Conservation (phyloP, 306 rosid genomes). For the Cucurbita maxima region DNA sequence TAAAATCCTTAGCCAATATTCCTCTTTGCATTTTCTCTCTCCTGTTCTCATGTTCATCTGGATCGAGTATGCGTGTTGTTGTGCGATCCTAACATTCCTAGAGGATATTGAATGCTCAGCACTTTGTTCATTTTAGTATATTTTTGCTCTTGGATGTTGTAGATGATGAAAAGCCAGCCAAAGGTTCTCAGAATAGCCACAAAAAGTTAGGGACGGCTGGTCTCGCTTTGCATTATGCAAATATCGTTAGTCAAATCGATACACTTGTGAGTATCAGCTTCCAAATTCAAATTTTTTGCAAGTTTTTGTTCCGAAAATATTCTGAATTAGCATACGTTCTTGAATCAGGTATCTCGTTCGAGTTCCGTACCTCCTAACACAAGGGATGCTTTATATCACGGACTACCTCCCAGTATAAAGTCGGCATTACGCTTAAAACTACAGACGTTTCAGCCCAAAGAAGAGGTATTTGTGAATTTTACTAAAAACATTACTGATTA, state of each 20-base stretch:
- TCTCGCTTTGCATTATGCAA: constrained; percentile 95
- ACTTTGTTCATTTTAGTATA: neutral
- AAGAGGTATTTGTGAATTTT: constrained; percentile 43
- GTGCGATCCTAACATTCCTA: too few relatives aligned
- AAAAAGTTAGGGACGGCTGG: constrained; percentile 84
- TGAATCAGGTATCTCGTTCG: constrained; percentile 76
- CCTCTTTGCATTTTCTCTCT: too few relatives aligned
- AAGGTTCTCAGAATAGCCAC: constrained; percentile 41
- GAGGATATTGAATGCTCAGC: neutral
- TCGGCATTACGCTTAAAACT: constrained; percentile 66
- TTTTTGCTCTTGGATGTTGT: constrained; percentile 19
- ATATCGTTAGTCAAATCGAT: constrained; percentile 78
- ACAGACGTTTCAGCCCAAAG: constrained; percentile 72
- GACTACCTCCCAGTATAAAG: constrained; percentile 81
- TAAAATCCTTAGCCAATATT: too few relatives aligned
- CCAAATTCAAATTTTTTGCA: neutral
- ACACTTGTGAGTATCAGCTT: constrained; percentile 56
- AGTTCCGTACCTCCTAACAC: constrained; percentile 93
- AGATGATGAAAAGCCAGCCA: constrained; percentile 42
- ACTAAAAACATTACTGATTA: neutral
- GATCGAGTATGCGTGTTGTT: too few relatives aligned
- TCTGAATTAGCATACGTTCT: constrained; percentile 5
- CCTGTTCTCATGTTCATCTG: too few relatives aligned
- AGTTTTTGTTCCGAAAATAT: neutral
- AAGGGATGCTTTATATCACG: constrained; percentile 89